Percentiles rank a stretch among this genome's conserved stretches.
Conservation (phyloP, 1,284 basidiomycete genomes). For the Porogramme epimiltina region DNA sequence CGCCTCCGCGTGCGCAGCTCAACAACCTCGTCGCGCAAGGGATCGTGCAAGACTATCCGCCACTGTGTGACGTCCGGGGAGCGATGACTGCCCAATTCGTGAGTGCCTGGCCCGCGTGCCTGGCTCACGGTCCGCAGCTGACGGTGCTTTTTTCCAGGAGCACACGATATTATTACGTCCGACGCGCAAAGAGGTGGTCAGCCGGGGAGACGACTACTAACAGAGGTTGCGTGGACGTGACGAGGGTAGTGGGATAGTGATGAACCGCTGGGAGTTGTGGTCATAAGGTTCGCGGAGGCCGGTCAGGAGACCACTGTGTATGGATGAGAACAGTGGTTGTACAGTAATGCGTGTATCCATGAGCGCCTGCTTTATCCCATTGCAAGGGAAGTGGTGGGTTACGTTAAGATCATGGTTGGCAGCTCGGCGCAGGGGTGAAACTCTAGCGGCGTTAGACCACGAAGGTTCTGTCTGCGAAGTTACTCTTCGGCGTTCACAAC, state of each 20-base stretch:
- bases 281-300: constrained; percentile 9
- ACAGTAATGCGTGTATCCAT: neutral
- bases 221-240: neutral
- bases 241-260: neutral
- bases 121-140: neutral
- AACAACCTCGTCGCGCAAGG: constrained; percentile 89
- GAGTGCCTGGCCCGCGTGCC: constrained; percentile 33
- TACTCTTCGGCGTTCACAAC: too few species aligned
- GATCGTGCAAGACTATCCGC: constrained; percentile 94
- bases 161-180: constrained; percentile 87
- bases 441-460: too few species aligned
- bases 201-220: constrained; percentile 88
- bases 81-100: constrained; percentile 96
- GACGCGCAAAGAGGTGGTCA: constrained; percentile 94
- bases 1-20: constrained; percentile 49
- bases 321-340: neutral
- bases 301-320: constrained; percentile 8
- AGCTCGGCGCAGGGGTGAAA: too few species aligned
- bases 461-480: too few species aligned
- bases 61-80: constrained; percentile 76
- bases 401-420: too few species aligned
- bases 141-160: constrained; percentile 52
- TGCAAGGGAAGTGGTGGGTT: too few species aligned
- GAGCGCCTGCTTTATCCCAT: too few species aligned
- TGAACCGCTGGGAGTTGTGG: neutral